phyloP scores from a whole-genome alignment of 2,329 filamentous ascomycete species.

The Lachnellula cervina region DNA sequence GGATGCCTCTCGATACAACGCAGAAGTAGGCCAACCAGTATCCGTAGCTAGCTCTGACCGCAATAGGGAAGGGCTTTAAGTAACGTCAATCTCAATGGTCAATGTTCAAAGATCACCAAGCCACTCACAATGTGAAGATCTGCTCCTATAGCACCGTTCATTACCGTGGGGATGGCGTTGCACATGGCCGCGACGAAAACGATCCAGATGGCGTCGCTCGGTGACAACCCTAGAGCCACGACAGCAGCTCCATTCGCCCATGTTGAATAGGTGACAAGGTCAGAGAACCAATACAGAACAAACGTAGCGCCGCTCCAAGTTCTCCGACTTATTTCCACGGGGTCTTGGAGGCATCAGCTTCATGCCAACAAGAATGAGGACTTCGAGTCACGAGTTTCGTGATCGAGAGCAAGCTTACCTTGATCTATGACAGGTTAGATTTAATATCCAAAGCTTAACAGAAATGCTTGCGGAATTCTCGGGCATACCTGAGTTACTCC shows the following conservation, averaged over 20 bases:
- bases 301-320: slow-evolving; percentile 19
- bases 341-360: slow-evolving; percentile 3
- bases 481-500: slow-evolving; percentile 8
- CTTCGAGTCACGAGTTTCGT: no score
- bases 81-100: no score
- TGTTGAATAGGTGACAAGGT: slow-evolving; percentile 17
- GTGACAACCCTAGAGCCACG: slow-evolving; percentile 11
- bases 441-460: not conserved
- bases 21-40: slow-evolving; percentile 12
- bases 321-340: slow-evolving; percentile 9
- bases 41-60: slow-evolving; percentile 9
- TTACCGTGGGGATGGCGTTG: slow-evolving; percentile 45
- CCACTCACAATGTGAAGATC: slow-evolving; percentile 10
- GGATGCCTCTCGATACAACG: slow-evolving; percentile 11
- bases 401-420: not conserved
- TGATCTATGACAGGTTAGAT: not conserved
- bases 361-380: no score
- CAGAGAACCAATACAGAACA: slow-evolving; percentile 19
- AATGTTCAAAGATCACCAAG: not conserved
- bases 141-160: slow-evolving; percentile 40
- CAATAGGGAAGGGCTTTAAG: slow-evolving; percentile 10
- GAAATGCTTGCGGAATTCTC: not conserved
- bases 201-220: slow-evolving; percentile 14
- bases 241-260: slow-evolving; percentile 15
- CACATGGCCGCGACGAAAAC: slow-evolving; percentile 56